phyloP scores from a whole-genome alignment of 2,329 filamentous ascomycete species.

The Chaetomium sp. region DNA sequence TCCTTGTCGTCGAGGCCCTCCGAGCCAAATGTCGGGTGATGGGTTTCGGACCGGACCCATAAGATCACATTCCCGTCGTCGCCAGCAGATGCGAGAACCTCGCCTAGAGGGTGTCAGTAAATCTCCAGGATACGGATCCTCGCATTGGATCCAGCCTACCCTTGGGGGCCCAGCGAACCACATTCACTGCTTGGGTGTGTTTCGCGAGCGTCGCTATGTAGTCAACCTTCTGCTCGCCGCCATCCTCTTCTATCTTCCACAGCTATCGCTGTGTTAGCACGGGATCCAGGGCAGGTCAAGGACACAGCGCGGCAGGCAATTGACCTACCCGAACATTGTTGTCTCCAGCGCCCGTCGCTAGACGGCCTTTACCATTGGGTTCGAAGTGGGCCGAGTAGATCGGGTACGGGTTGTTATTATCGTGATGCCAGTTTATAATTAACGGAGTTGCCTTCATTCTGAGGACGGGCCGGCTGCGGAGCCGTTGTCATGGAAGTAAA shows the following conservation, averaged over 20 bases:
- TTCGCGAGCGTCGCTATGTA: conserved; percentile 91
- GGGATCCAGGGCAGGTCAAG: background rate
- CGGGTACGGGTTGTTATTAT: conserved; percentile 69
- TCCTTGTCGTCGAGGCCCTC: conserved; percentile 92
- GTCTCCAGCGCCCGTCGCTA: conserved; percentile 94
- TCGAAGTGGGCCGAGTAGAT: conserved; percentile 99
- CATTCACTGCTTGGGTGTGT: conserved; percentile 96
- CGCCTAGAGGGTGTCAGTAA: conserved; percentile 58
- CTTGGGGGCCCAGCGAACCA: conserved; percentile 92
- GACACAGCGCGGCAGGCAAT: background rate
- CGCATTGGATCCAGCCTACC: conserved; percentile 55
- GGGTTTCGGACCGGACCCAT: conserved; percentile 86
- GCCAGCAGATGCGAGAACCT: conserved; percentile 89
- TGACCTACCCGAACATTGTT: conserved; percentile 84
- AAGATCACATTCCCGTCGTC: conserved; percentile 97
- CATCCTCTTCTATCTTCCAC: conserved; percentile 85
- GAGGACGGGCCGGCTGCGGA: conserved; percentile 36
- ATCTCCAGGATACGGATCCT: background rate
- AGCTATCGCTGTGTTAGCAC: conserved; percentile 54
- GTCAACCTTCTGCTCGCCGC: conserved; percentile 84
- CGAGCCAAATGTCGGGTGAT: conserved; percentile 71
- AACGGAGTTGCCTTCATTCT: conserved; percentile 94
- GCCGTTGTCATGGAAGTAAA: conserved; percentile 29
- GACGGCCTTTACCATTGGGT: conserved; percentile 82
- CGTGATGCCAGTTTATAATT: conserved; percentile 98